A percentile compares a stretch with the other conserved stretches of the same genome.
Evolutionary conservation across 805 yeast species (phyloP).

Genomic region (Saccharomycopsis guyanensis): DNA sequence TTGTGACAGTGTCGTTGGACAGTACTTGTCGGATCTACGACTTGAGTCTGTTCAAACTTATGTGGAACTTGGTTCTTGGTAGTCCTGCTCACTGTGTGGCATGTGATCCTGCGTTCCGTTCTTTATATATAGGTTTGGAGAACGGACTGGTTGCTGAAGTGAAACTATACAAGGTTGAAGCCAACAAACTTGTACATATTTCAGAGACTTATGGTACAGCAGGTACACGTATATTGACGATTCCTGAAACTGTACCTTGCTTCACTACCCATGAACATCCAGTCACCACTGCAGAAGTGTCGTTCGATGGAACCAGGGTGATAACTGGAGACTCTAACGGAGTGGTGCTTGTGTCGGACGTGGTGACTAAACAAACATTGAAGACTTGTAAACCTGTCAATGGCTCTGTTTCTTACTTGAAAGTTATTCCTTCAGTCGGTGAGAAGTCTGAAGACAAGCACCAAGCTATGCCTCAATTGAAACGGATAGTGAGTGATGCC

Average conservation of each 20-base stretch:
- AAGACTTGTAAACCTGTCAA: slow-evolving; percentile 32
- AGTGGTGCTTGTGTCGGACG: slow-evolving; percentile 57
- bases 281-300: slow-evolving; percentile 47
- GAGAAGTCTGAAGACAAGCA: slow-evolving; percentile 20
- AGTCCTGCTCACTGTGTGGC: slow-evolving; percentile 48
- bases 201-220: slow-evolving; percentile 24
- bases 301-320: slow-evolving; percentile 68
- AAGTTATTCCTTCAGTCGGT: slow-evolving; percentile 21
- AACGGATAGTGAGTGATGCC: slow-evolving; percentile 45
- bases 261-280: slow-evolving; percentile 43
- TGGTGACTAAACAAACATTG: slow-evolving; percentile 58
- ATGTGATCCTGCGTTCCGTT: slow-evolving; percentile 74
- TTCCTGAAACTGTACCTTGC: slow-evolving; percentile 35
- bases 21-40: slow-evolving; percentile 69
- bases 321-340: slow-evolving; percentile 75
- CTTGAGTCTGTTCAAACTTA: slow-evolving; percentile 35
- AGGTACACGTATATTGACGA: slow-evolving; percentile 38
- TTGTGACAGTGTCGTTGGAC: slow-evolving; percentile 68
- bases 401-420: slow-evolving; percentile 30
- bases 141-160: slow-evolving; percentile 56
- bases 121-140: slow-evolving; percentile 58
- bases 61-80: slow-evolving; percentile 69
- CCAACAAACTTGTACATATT: slow-evolving; percentile 19
- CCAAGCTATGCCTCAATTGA: slow-evolving; percentile 51
- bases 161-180: slow-evolving; percentile 37